A percentile compares a stretch with the other conserved stretches of the same genome.
Conservation (phyloP, 805 yeast species). For the Candida silvatica region DNA sequence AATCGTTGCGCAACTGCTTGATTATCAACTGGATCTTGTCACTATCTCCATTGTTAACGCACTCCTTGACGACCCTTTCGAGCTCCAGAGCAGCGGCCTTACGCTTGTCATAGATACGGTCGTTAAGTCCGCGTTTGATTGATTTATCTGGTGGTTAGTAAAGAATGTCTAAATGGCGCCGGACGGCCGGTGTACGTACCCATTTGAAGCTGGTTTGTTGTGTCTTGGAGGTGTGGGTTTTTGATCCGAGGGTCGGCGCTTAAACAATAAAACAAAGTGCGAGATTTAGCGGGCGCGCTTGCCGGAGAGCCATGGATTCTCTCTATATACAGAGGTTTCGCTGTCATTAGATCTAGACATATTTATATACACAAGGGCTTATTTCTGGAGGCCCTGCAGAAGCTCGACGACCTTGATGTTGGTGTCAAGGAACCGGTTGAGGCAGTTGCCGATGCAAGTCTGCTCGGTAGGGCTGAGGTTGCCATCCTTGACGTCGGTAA, state of each 20-base stretch:
- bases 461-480: conserved; percentile 54
- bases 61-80: conserved; percentile 69
- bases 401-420: conserved; percentile 74
- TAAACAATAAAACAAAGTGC: no score
- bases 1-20: conserved; percentile 67
- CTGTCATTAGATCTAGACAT: neutral
- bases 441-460: conserved; percentile 69
- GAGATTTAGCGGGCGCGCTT: no score
- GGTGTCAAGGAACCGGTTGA: conserved; percentile 80
- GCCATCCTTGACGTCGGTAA: conserved; percentile 37
- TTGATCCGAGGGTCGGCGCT: no score
- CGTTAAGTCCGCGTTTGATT: conserved; percentile 59
- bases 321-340: neutral
- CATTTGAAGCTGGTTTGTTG: conserved; percentile 4
- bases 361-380: neutral
- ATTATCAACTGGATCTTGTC: conserved; percentile 56
- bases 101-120: conserved; percentile 69
- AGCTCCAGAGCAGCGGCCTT: conserved; percentile 71
- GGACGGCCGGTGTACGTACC: conserved; percentile 1
- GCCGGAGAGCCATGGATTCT: no score
- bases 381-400: conserved; percentile 14
- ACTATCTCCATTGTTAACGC: conserved; percentile 45
- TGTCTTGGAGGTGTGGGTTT: no score
- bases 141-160: conserved; percentile 39
- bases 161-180: neutral